Conservation (phyloP, 768 basidiomycete species). For the Leccinellum luteum region DNA sequence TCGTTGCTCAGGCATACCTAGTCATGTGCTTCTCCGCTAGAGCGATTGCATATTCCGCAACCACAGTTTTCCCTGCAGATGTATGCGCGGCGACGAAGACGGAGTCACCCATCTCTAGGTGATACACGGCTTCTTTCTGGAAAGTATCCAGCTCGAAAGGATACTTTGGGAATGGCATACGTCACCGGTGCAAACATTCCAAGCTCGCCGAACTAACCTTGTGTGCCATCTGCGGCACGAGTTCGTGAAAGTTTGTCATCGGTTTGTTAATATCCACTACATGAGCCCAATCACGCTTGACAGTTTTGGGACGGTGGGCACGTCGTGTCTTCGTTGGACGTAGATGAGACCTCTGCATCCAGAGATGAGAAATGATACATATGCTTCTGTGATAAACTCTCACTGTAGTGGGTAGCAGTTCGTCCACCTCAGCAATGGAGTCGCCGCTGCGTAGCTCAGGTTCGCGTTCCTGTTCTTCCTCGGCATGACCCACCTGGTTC, state of each 20-base stretch:
- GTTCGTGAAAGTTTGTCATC: conserved; percentile 82
- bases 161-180: conserved; percentile 54
- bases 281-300: conserved; percentile 97
- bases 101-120: conserved; percentile 94
- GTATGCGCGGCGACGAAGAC: conserved; percentile 99
- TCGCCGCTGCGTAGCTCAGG: conserved; percentile 12
- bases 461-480: conserved; percentile 24
- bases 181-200: conserved; percentile 2
- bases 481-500: conserved; percentile 18
- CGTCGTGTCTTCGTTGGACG: conserved; percentile 49
- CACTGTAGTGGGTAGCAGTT: conserved; percentile 67
- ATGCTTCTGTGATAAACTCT: conserved; percentile 1
- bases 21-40: conserved; percentile 99
- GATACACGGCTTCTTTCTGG: conserved; percentile 98
- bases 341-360: conserved; percentile 52
- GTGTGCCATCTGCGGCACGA: conserved; percentile 96
- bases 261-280: conserved; percentile 92
- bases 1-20: conserved; percentile 48
- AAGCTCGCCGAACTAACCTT: conserved; percentile 48
- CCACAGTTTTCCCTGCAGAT: conserved; percentile 98
- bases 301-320: conserved; percentile 44
- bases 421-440: conserved; percentile 61
- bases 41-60: conserved; percentile 98
- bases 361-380: conserved; percentile 5
- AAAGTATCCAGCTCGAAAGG: conserved; percentile 99